Percentiles rank a stretch among this genome's conserved stretches.
phyloP scores from a whole-genome alignment of 2,329 filamentous ascomycete species.

The Colletotrichum tofieldiae region DNA sequence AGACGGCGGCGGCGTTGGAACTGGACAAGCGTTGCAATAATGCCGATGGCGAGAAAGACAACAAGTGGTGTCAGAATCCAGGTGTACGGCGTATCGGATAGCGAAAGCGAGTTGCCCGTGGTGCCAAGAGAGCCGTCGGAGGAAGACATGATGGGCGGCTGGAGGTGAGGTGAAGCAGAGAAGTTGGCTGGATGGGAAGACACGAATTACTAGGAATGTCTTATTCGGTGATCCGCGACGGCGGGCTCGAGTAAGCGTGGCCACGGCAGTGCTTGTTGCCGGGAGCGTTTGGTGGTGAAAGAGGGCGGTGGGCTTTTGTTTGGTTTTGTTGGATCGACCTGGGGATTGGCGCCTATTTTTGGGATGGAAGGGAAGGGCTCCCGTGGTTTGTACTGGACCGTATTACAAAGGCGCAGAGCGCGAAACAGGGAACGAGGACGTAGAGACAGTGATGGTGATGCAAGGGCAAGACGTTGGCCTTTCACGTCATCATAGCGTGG shows the following conservation, averaged over 20 bases:
- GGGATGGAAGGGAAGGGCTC: constrained; percentile 19
- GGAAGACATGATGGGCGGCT: constrained; percentile 31
- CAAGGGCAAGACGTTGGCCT: constrained; percentile 31
- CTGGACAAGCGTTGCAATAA: constrained; percentile 59
- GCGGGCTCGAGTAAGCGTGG: constrained; percentile 19
- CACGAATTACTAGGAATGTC: background rate
- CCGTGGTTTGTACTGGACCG: constrained; percentile 15
- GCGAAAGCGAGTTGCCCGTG: constrained; percentile 30
- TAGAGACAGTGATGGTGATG: constrained; percentile 31
- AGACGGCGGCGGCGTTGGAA: constrained; percentile 57
- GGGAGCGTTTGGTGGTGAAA: constrained; percentile 10
- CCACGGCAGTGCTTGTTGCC: constrained; percentile 8
- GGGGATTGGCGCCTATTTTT: constrained; percentile 20
- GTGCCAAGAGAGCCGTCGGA: constrained; percentile 22
- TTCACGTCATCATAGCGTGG: constrained; percentile 44
- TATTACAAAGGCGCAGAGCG: constrained; percentile 29
- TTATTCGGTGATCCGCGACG: constrained; percentile 13
- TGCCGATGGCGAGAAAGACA: constrained; percentile 59
- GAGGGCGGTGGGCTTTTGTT: constrained; percentile 16
- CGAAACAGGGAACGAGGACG: constrained; percentile 34
- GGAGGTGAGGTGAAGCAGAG: background rate
- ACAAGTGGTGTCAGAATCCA: constrained; percentile 69
- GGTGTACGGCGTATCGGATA: constrained; percentile 68
- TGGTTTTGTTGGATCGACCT: constrained; percentile 11
- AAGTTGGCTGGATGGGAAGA: background rate